Evolutionary conservation across 139 green algal genomes (phyloP), one percentile per base, ranked within the genome.

Genomic region (Raphidocelis subcapitata): DNA sequence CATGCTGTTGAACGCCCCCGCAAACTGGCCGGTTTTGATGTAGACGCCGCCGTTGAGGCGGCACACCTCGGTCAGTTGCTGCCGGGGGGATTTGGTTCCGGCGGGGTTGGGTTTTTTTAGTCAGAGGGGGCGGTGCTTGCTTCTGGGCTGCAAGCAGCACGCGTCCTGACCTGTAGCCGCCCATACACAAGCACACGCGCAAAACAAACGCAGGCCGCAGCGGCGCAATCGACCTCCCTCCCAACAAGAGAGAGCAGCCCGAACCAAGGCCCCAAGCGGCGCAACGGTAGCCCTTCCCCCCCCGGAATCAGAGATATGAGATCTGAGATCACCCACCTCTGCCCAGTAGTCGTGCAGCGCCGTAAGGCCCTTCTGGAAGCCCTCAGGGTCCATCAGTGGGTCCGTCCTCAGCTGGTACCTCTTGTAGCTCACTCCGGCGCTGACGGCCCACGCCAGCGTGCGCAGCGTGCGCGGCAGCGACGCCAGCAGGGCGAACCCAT

Each of bases 11-110:
- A 92, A 82, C 0, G 84, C 76, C 0, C 83, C 75, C 15, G 88
- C 84, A 73, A 95, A 88, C 84, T 98, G 93, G 0, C 87, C 92
- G 0, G 89, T 88, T 81, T 98, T 98, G 60, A 96, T 86, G 82
- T 97, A 98, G 31, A 97, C 72, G 1, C 91, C 91, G 0, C 92
- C 92, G 62, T 95, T 95, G 65, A 32, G 65, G 29, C 91, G 82
- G 64, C 83, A 88, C 31, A 90, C 76, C 69, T 83, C 61, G 20
- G 83, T 70, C 31, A 87, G 62, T 5, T 35, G 20, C 61, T 77
- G 59, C 59, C 46, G 3, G 20, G 41, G 41, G 41, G 41, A 12
- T 8, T 49, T 8, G 8, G 41, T 12, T 8, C 8, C 8, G 41
- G 41, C 41, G 41, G 35, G 55, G 10, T 29, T 31, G 37, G 5